Conservation (phyloP, 2,329 filamentous ascomycete species). For the Metarhizium robertsii region DNA sequence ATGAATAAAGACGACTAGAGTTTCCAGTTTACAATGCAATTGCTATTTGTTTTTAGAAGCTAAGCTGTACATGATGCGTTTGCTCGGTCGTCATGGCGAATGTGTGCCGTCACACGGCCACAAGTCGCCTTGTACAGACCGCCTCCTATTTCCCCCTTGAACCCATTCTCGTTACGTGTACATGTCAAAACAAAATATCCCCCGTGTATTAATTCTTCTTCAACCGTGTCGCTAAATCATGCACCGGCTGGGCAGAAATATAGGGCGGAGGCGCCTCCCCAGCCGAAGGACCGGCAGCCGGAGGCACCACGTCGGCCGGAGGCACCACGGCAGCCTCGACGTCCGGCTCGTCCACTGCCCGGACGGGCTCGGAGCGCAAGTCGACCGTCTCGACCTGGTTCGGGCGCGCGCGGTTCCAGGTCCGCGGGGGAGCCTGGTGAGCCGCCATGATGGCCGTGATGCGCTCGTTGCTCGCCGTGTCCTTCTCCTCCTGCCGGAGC, state of each 20-base stretch:
- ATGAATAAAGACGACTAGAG: constrained; percentile 10
- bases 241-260: background rate
- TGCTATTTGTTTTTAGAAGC: no score
- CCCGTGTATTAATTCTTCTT: background rate
- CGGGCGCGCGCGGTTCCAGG: background rate
- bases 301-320: background rate
- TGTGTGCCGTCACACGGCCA: no score
- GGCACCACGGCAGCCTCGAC: background rate
- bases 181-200: no score
- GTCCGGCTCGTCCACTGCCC: background rate
- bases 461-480: background rate
- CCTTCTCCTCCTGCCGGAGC: background rate
- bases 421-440: background rate
- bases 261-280: background rate
- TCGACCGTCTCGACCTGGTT: background rate
- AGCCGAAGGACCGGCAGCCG: background rate
- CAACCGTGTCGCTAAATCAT: background rate
- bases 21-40: no score
- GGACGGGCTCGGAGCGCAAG: background rate
- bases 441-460: background rate
- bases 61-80: no score
- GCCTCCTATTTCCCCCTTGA: no score
- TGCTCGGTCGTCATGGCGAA: no score
- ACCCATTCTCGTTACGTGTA: no score
- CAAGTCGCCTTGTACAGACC: no score